These are phyloP conservation scores for Rosa rugosa DNA, from an alignment of 306 rosid genomes.

Conservation along the genomic window DNA sequence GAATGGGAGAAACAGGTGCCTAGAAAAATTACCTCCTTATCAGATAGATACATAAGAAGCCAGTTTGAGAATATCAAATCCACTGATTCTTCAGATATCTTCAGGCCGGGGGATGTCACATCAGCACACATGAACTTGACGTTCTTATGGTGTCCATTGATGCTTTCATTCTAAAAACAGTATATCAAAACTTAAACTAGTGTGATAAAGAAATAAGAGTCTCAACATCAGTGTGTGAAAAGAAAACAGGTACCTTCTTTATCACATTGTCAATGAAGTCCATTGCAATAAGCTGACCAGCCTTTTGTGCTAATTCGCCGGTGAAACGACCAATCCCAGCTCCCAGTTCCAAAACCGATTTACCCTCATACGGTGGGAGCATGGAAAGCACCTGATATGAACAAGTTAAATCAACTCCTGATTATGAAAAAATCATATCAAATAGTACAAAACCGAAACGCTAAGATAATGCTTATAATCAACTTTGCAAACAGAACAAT, in stretches of 20 bases:
- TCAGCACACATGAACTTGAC: constrained; percentile 87
- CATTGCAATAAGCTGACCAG: constrained; percentile 78
- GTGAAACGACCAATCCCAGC: constrained; percentile 98
- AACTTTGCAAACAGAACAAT: neutral
- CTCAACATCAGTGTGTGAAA: constrained; percentile 9
- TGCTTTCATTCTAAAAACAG: constrained; percentile 69
- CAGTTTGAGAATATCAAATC: constrained; percentile 93
- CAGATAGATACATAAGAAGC: constrained; percentile 96
- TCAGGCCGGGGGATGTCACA: constrained; percentile 71
- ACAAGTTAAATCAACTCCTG: neutral
- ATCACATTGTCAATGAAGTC: constrained; percentile 91
- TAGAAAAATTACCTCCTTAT: constrained; percentile 59
- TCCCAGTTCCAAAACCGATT: constrained; percentile 84
- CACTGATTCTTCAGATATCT: constrained; percentile 60
- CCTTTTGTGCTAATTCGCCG: constrained; percentile 74
- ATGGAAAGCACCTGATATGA: constrained; percentile 63
- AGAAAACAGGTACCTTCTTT: constrained; percentile 59
- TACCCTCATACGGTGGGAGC: constrained; percentile 76
- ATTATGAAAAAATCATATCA: neutral
- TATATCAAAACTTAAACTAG: constrained; percentile 1
- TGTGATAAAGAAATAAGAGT: neutral
- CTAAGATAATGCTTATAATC: neutral
- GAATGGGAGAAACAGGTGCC: neutral
- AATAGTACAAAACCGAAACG: neutral
- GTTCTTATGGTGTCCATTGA: constrained; percentile 78